These are phyloP conservation scores for Penicillium sp. DNA, from an alignment of 2,329 filamentous ascomycete genomes.

Conservation along the genomic window DNA sequence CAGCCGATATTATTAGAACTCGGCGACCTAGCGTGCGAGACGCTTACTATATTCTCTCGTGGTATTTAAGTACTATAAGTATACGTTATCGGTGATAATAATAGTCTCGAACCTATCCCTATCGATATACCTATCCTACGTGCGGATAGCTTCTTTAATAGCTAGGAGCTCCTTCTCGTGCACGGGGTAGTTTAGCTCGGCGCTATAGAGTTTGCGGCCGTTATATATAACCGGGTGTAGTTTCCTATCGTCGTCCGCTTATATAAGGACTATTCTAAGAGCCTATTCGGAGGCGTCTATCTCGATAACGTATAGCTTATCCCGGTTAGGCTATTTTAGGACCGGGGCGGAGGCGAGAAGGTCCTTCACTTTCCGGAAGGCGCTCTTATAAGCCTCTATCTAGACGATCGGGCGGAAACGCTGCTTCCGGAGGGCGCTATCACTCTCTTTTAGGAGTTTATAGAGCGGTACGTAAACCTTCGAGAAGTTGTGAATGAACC, in stretches of 20 bases:
- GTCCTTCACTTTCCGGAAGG: too few relatives aligned
- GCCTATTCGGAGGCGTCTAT: background rate
- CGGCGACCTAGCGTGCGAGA: background rate
- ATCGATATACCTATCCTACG: background rate
- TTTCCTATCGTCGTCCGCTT: background rate
- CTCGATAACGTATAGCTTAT: background rate
- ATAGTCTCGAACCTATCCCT: background rate
- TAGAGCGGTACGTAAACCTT: background rate
- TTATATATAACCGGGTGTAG: background rate
- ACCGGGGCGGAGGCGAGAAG: too few relatives aligned
- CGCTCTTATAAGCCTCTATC: too few relatives aligned
- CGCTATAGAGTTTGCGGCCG: background rate
- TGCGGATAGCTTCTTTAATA: too few relatives aligned
- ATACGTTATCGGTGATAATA: background rate
- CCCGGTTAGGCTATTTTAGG: too few relatives aligned
- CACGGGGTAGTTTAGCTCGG: background rate
- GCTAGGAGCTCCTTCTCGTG: too few relatives aligned
- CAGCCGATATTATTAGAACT: conserved; percentile 3
- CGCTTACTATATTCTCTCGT: conserved; percentile 1
- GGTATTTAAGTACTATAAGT: too few relatives aligned
- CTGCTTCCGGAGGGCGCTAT: background rate
- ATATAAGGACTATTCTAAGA: background rate
- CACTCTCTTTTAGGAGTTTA: conserved; percentile 3
- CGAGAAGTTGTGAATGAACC: background rate
- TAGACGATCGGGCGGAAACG: too few relatives aligned